Conservation (phyloP, 2,329 filamentous ascomycete genomes). For the Penicillium psychrosexuale region DNA sequence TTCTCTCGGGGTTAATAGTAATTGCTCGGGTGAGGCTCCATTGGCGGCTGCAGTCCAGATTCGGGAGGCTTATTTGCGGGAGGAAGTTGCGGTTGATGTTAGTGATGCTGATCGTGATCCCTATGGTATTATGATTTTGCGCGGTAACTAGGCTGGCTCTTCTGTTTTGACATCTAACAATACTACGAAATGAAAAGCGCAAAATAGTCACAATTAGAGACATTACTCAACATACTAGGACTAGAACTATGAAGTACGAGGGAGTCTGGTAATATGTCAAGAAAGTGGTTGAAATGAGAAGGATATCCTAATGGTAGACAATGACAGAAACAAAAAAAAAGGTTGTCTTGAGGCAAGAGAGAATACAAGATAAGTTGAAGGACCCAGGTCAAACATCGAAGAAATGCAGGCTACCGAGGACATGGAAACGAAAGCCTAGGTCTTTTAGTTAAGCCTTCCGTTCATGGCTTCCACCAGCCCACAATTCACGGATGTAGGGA, state of each 20-base stretch:
- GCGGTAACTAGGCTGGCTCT: constrained; percentile 1
- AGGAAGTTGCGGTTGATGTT: constrained; percentile 63
- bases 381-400: background rate
- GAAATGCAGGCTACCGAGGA: background rate
- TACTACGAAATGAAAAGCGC: background rate
- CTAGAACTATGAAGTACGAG: background rate
- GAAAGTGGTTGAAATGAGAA: constrained; percentile 21
- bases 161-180: background rate
- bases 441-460: background rate
- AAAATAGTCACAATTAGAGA: background rate
- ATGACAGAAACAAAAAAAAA: constrained; percentile 17
- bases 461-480: background rate
- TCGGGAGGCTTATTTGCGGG: constrained; percentile 48
- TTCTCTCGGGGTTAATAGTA: too few species aligned
- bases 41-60: constrained; percentile 34
- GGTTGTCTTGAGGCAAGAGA: background rate
- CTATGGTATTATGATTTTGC: constrained; percentile 66
- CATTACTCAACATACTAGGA: background rate
- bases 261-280: constrained; percentile 10
- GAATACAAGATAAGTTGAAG: constrained; percentile 3
- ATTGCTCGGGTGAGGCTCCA: constrained; percentile 23
- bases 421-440: background rate
- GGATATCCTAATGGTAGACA: constrained; percentile 26
- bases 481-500: background rate
- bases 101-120: constrained; percentile 84